These are phyloP conservation scores for Dalbergia cultrata DNA, from an alignment of 306 rosid genomes.

Conservation along the genomic window DNA sequence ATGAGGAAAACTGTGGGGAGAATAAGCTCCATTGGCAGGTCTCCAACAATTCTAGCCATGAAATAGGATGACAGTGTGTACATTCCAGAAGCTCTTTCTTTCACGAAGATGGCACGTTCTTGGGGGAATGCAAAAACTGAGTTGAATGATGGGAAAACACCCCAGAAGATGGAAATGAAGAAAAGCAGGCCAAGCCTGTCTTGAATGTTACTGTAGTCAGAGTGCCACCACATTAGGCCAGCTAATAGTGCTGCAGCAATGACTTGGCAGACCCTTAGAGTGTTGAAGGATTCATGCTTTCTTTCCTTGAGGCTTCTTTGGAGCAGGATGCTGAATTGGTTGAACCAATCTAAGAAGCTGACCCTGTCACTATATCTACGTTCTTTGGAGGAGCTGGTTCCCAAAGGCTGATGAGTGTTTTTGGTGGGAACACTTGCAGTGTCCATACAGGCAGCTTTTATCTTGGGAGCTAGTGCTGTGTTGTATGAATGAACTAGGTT, in stretches of 20 bases:
- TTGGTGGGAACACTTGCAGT: constrained; percentile 42
- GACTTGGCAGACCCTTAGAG: constrained; percentile 78
- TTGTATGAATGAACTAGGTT: constrained; percentile 75
- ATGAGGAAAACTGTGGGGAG: constrained; percentile 81
- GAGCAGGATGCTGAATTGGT: constrained; percentile 72
- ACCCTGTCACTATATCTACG: constrained; percentile 36
- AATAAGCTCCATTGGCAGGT: constrained; percentile 91
- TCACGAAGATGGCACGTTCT: constrained; percentile 80
- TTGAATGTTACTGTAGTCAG: constrained; percentile 69
- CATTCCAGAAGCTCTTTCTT: constrained; percentile 90
- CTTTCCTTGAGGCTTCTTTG: constrained; percentile 92
- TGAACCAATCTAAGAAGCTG: constrained; percentile 66
- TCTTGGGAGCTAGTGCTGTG: constrained; percentile 75
- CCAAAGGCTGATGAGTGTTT: constrained; percentile 24
- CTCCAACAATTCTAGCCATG: constrained; percentile 83
- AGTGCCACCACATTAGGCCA: constrained; percentile 97
- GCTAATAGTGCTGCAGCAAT: constrained; percentile 73
- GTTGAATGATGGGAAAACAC: constrained; percentile 90
- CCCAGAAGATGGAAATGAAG: constrained; percentile 95
- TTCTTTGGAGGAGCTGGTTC: constrained; percentile 46
- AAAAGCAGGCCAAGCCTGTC: constrained; percentile 92
- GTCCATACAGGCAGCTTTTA: constrained; percentile 70
- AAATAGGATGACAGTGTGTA: constrained; percentile 83
- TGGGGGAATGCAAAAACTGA: constrained; percentile 89
- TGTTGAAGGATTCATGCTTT: constrained; percentile 83